Base-by-base conservation (phyloP, 192 early-diverging fungal genomes). In the Coemansia umbellata region DNA sequence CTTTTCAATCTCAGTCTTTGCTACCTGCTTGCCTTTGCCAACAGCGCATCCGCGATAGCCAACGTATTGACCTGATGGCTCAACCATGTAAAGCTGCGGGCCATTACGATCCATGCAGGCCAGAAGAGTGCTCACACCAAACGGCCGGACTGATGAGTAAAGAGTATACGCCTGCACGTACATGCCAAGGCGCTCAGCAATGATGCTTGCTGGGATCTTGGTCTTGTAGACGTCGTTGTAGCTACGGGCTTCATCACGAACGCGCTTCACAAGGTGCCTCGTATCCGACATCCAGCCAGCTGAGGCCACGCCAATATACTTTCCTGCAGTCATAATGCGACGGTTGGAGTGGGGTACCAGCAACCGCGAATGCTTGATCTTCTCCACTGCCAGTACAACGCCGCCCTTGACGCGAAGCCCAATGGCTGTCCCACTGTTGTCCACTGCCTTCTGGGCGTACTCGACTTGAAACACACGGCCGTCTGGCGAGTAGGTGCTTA, bases 1-100 rank as follows among this genome's bases (percentile, higher is more conserved):
- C 73, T 97, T 99, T 56, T 99, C 97, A 55, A 99, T 86, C 69
- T 97, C 97, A n/a, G 97, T 95, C 78, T 95, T 98, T 47, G 95
- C 97, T 15, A 90, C 88, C 63, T 93, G 90, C 58, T 91, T 88
- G 48, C 95, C 95, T 79, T 99, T 99, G 58, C 97, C 97, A 47
- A 90, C 82, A 24, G 95, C 97, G 61, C 87, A 91, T 14, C 88
- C 97, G 63, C 85, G 87, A 70, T 96, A 97, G n/a, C 95, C 96
- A 87, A 91, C 90, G 73, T 88, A 95, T 50, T 93, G 79, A 54
- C 97, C 97, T 51, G 93, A 95, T 5, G 97, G 97, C 72, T 99
- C 97, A 28, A 99, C 72, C 87, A 96, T 92, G 65, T 90, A 92
- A 50, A 99, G 78, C 47, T 83, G 84, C 23, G 94, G 92, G 5